Evolutionary conservation across 1,139 yeast genomes (phyloP), one percentile per base, ranked within the genome.

Genomic region (Magnusiomyces magnusii): DNA sequence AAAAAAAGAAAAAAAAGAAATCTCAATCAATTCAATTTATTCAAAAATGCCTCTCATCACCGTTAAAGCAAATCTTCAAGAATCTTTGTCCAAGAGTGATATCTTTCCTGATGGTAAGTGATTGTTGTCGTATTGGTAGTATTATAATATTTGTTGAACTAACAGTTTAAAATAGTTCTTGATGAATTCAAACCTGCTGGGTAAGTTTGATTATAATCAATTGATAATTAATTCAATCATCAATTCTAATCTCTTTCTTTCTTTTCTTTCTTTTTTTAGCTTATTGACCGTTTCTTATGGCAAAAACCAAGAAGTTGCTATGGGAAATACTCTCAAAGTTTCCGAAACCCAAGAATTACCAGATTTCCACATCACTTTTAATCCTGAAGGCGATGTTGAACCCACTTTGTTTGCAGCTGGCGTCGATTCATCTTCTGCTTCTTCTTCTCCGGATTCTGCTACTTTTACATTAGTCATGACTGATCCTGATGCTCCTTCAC

Each of bases 401-500:
- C 44, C 36, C 13, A 31, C 36, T 13, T 7, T 31, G 7, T 31
- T 31, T 7, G 13, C 36, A 7, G 36, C 36, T 13, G 36, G 36
- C 36, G 36, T 13, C 36, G 36, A 31, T 13, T 31, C 36, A 31
- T 31, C 36, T 31, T 31, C 36, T 13, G 36, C 36, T 31, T 7
- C 36, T 7, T 7, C 53, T 31, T 5, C 53, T 31, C 41, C 24
- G 10, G 41, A 31, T 7, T 39, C 47, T 27, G 47, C 47, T 2
- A 75, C 77, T 57, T 89, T 86, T 73, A 84, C 93, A 2, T 75
- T 91, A 64, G 87, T 87, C 1, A 67, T 91, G 65, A 91, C 97
- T 2, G 97, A 91, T 71, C 97, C 97, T 1, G 97, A 91, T 76
- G 97, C 97, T 9, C 97, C 97, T 21, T 82, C 92, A 2, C 80